Percentiles rank a stretch among this genome's conserved stretches.
Conservation (phyloP, 306 rosid species). For the Pyrus bretschneideri region DNA sequence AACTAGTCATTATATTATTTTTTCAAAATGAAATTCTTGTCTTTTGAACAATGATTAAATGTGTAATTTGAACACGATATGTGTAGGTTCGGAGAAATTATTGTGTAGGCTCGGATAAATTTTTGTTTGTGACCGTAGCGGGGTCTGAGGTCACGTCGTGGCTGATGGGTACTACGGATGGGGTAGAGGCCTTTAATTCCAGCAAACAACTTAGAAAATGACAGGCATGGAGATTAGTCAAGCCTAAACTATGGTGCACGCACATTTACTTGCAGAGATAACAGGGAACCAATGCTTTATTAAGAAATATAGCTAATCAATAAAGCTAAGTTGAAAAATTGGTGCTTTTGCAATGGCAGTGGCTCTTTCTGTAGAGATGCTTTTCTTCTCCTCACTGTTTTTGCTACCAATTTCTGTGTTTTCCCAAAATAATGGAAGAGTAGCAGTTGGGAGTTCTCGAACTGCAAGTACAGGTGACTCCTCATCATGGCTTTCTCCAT, state of each 20-base stretch:
- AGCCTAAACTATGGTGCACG: background rate
- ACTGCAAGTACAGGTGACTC: constrained; percentile 12
- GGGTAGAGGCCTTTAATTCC: too few relatives aligned
- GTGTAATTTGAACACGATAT: too few relatives aligned
- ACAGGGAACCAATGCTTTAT: background rate
- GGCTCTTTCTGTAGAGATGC: background rate
- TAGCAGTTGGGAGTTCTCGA: constrained; percentile 20
- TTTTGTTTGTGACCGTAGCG: too few relatives aligned
- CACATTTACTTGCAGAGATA: background rate
- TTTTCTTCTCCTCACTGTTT: background rate
- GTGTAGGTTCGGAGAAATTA: too few relatives aligned
- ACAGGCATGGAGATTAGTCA: too few relatives aligned
- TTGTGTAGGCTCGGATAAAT: too few relatives aligned
- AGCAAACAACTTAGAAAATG: too few relatives aligned
- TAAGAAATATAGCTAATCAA: background rate
- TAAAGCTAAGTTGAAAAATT: background rate
- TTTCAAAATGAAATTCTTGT: too few relatives aligned
- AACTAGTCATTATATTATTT: too few relatives aligned
- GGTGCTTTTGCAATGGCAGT: background rate
- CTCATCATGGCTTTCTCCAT: constrained; percentile 39
- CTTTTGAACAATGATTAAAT: too few relatives aligned
- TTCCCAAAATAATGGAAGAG: constrained; percentile 22
- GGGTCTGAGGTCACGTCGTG: too few relatives aligned
- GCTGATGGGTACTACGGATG: background rate
- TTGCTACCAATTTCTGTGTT: constrained; percentile 16